Percentiles rank a stretch among this genome's conserved stretches.
Evolutionary conservation across 2,329 filamentous ascomycete species (phyloP).

Genomic region (Aaosphaeria pasadenensis): DNA sequence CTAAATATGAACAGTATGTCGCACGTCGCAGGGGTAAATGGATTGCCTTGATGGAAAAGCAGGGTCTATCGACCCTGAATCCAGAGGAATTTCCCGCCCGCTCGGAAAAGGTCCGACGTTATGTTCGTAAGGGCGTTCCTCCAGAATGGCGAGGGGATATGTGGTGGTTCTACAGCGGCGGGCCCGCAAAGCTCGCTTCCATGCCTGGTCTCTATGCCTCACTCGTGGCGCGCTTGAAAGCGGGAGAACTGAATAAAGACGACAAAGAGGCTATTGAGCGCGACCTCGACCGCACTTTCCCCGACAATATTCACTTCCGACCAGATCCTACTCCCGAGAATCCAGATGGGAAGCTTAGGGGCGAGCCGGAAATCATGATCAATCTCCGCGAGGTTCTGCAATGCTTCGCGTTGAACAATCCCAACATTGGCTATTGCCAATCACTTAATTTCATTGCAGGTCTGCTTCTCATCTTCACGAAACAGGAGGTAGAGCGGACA

Average conservation of each 20-base stretch:
- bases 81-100: conserved; percentile 78
- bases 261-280: conserved; percentile 91
- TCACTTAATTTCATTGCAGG: conserved; percentile 94
- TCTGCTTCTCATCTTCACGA: conserved; percentile 80
- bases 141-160: conserved; percentile 92
- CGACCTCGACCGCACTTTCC: conserved; percentile 89
- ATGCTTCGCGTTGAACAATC: conserved; percentile 88
- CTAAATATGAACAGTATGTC: conserved; percentile 71
- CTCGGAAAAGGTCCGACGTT: conserved; percentile 81
- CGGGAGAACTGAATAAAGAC: conserved; percentile 60
- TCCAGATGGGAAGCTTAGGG: conserved; percentile 29
- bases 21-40: conserved; percentile 77
- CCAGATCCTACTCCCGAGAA: conserved; percentile 47
- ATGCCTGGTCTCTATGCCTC: conserved; percentile 66
- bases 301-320: conserved; percentile 89
- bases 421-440: conserved; percentile 91
- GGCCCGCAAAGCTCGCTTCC: conserved; percentile 71
- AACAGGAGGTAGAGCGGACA: conserved; percentile 77
- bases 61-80: conserved; percentile 66
- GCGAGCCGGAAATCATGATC: conserved; percentile 74
- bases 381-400: conserved; percentile 81
- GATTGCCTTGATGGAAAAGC: conserved; percentile 72
- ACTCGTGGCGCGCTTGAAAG: conserved; percentile 65
- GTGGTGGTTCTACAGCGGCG: conserved; percentile 95
- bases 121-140: conserved; percentile 88